phyloP scores from a whole-genome alignment of 2,329 filamentous ascomycete species.

The Cercospora sesami region DNA sequence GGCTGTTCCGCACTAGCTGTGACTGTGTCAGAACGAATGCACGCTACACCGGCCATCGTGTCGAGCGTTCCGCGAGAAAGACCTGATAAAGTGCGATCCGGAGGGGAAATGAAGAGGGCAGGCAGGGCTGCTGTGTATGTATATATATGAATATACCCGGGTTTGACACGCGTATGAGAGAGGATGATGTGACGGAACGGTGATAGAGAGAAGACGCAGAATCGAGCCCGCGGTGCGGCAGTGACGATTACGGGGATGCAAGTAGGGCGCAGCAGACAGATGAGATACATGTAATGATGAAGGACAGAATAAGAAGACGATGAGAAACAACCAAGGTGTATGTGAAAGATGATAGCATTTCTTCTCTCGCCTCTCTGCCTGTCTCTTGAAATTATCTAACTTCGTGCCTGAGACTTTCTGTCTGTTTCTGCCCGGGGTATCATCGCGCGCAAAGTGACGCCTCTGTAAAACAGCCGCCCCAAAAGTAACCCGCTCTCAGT shows the following conservation, averaged over 20 bases:
- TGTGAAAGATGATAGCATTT: not conserved
- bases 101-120: not conserved
- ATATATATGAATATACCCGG: conserved; percentile 1
- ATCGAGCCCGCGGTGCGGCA: not conserved
- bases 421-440: not conserved
- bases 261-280: not conserved
- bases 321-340: not conserved
- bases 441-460: not conserved
- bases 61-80: not conserved
- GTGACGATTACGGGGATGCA: not conserved
- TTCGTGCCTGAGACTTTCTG: not conserved
- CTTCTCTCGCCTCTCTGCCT: not conserved
- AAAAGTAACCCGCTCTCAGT: not conserved
- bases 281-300: conserved; percentile 1
- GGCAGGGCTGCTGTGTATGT: not conserved
- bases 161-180: not conserved
- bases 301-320: not conserved
- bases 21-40: not conserved
- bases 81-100: not conserved
- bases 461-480: not conserved
- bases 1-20: not conserved
- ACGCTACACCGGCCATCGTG: not conserved
- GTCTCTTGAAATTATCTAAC: not conserved
- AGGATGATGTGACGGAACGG: not conserved
- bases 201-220: not conserved